Evolutionary conservation across 2,329 filamentous ascomycete genomes (phyloP).

Genomic region (Aspergillus japonicus): DNA sequence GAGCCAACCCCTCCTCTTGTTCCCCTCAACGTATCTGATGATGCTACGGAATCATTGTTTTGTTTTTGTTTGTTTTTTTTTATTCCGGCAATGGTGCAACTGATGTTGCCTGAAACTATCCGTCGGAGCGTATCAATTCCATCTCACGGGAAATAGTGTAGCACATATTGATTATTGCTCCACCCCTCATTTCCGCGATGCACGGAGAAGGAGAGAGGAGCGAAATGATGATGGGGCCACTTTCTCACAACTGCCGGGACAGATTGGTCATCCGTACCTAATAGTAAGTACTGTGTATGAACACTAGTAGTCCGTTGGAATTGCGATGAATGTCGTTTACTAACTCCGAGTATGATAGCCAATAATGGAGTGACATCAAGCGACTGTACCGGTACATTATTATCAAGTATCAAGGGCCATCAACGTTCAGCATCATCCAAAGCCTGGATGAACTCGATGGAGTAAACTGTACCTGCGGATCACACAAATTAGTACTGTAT

Average conservation of each 20-base stretch:
- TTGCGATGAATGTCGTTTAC: no score
- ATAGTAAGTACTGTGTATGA: background rate
- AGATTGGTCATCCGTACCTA: background rate
- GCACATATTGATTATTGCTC: background rate
- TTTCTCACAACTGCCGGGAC: background rate
- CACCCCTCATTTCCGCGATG: slow-evolving; percentile 7
- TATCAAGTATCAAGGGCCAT: no score
- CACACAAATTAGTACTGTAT: background rate
- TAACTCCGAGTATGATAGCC: no score
- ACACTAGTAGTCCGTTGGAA: no score
- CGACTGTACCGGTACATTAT: no score
- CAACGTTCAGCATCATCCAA: no score
- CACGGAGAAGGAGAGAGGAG: slow-evolving; percentile 1
- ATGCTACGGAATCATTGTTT: background rate
- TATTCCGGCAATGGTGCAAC: background rate
- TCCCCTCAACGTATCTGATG: background rate
- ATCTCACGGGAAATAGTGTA: background rate
- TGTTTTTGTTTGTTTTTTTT: no score
- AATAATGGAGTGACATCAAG: background rate
- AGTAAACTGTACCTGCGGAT: no score
- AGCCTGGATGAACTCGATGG: no score
- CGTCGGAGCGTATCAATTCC: background rate
- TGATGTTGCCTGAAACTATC: background rate
- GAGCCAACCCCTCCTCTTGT: background rate
- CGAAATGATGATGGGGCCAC: slow-evolving; percentile 1